Conservation (phyloP, 371 early-diverging fungal species). For the Zychaea mexicana region DNA sequence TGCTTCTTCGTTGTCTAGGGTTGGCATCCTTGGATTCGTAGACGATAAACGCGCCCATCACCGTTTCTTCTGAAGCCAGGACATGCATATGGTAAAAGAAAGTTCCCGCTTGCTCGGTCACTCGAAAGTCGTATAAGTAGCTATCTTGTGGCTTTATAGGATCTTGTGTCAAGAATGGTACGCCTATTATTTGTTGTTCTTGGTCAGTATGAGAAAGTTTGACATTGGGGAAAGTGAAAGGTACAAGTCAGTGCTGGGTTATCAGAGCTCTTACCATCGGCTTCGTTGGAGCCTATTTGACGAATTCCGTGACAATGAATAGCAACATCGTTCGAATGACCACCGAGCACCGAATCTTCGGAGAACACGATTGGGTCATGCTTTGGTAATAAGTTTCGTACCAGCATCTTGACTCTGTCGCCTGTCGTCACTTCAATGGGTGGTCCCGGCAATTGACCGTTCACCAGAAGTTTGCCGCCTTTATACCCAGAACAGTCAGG, state of each 20-base stretch:
- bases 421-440: conserved; percentile 36
- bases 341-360: conserved; percentile 1
- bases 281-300: conserved; percentile 28
- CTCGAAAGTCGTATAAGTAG: conserved; percentile 50
- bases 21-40: conserved; percentile 21
- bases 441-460: conserved; percentile 55
- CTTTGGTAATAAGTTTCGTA: conserved; percentile 32
- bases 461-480: conserved; percentile 32
- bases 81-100: conserved; percentile 59
- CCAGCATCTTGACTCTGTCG: conserved; percentile 34
- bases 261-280: conserved; percentile 45
- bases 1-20: neutral
- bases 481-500: conserved; percentile 42
- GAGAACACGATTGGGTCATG: neutral
- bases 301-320: conserved; percentile 52
- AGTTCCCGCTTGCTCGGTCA: conserved; percentile 49
- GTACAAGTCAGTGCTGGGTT: neutral
- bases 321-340: conserved; percentile 22
- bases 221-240: no score
- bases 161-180: conserved; percentile 59
- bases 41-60: conserved; percentile 52
- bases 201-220: no score
- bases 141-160: conserved; percentile 54
- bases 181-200: conserved; percentile 9
- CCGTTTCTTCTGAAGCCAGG: conserved; percentile 41